Evolutionary conservation across 768 basidiomycete species (phyloP).

Genomic region (Psilocybe sp.): DNA sequence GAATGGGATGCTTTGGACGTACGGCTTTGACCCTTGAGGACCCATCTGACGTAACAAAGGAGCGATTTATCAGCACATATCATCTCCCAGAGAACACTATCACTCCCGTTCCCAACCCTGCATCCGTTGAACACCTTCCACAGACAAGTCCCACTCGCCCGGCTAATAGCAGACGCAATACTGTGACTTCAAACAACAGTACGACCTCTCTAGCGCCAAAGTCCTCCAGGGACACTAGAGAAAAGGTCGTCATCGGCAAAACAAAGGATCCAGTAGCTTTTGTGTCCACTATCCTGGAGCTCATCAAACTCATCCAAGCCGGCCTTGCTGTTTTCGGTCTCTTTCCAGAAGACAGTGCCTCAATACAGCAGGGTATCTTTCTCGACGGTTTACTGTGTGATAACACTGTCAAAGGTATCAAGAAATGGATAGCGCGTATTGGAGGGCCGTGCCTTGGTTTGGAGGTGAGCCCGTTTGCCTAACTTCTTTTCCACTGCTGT

Average conservation of each 20-base stretch:
- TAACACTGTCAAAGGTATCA: slow-evolving; percentile 67
- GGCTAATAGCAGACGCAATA: slow-evolving; percentile 4
- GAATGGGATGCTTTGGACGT: slow-evolving; percentile 84
- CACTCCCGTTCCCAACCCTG: slow-evolving; percentile 13
- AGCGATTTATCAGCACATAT: slow-evolving; percentile 74
- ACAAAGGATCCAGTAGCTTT: slow-evolving; percentile 45
- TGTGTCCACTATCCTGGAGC: slow-evolving; percentile 65
- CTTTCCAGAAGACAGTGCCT: slow-evolving; percentile 27
- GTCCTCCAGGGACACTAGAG: slow-evolving; percentile 11
- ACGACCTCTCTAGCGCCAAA: slow-evolving; percentile 8
- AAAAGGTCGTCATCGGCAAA: slow-evolving; percentile 14
- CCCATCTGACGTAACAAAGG: slow-evolving; percentile 78
- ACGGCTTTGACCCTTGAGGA: slow-evolving; percentile 74
- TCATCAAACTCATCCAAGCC: slow-evolving; percentile 73
- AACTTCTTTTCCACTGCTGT: not conserved
- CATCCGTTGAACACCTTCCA: slow-evolving; percentile 20
- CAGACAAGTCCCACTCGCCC: slow-evolving; percentile 11
- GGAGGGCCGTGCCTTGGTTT: slow-evolving; percentile 59
- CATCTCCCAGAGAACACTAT: slow-evolving; percentile 45
- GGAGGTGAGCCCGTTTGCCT: slow-evolving; percentile 42
- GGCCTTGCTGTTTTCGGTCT: slow-evolving; percentile 71
- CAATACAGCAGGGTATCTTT: slow-evolving; percentile 12
- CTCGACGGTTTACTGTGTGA: slow-evolving; percentile 79
- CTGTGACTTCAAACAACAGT: slow-evolving; percentile 15
- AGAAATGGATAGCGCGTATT: slow-evolving; percentile 63